These are phyloP conservation scores for Monosporozyma servazzii DNA, from an alignment of 805 yeast species.

Conservation along the genomic window DNA sequence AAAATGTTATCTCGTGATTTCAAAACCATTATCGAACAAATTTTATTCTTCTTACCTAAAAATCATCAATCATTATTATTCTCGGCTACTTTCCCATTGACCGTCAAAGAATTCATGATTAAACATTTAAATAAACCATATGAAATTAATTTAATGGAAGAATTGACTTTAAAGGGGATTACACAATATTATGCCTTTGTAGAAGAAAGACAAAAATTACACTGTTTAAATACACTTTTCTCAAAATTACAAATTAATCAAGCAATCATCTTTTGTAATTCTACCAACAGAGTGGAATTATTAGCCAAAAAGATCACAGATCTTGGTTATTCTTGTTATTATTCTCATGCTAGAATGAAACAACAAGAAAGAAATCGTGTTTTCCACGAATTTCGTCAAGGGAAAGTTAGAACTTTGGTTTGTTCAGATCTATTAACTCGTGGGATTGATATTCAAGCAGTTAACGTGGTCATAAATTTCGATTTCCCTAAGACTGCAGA, in stretches of 20 bases:
- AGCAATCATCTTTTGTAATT: conserved; percentile 93
- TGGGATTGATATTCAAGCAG: conserved; percentile 99
- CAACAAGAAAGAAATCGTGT: conserved; percentile 96
- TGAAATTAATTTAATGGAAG: conserved; percentile 96
- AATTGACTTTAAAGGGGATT: conserved; percentile 89
- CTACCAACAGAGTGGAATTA: conserved; percentile 91
- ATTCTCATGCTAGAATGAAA: conserved; percentile 95
- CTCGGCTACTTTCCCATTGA: conserved; percentile 92
- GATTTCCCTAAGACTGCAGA: conserved; percentile 98
- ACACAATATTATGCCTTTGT: conserved; percentile 98
- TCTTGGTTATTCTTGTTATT: conserved; percentile 91
- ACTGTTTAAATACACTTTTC: conserved; percentile 89
- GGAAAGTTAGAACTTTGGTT: conserved; percentile 92
- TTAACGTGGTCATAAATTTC: conserved; percentile 93
- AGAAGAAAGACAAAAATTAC: conserved; percentile 91
- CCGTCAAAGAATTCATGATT: conserved; percentile 89
- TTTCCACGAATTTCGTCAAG: conserved; percentile 97
- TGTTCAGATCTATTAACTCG: conserved; percentile 94
- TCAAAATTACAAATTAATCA: conserved; percentile 93
- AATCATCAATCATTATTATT: conserved; percentile 78
- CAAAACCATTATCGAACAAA: conserved; percentile 76
- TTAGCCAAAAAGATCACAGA: conserved; percentile 94
- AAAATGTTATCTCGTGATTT: conserved; percentile 90
- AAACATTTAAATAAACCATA: conserved; percentile 83
- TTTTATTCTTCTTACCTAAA: conserved; percentile 69